Conservation (phyloP, 2,329 filamentous ascomycete genomes). For the Trichoderma harzianum region DNA sequence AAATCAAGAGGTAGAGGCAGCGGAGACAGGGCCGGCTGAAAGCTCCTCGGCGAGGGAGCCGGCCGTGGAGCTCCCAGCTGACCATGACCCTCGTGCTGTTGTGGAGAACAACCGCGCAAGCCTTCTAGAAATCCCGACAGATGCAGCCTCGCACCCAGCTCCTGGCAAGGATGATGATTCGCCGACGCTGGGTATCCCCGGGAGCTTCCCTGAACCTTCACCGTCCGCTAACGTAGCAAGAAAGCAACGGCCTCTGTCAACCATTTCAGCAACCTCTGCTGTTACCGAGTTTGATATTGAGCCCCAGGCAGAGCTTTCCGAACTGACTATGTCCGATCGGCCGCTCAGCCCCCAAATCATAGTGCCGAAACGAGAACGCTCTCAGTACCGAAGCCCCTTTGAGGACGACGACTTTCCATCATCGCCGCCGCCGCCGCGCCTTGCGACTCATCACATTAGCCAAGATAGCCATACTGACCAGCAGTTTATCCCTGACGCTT, state of each 20-base stretch:
- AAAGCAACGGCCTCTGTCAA: constrained; percentile 51
- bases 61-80: constrained; percentile 1
- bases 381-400: constrained; percentile 51
- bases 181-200: constrained; percentile 64
- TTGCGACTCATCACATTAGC: constrained; percentile 15
- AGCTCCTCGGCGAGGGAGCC: neutral
- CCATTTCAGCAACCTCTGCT: constrained; percentile 56
- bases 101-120: neutral
- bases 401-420: constrained; percentile 39
- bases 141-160: constrained; percentile 5
- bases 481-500: constrained; percentile 29
- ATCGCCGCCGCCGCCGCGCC: constrained; percentile 18
- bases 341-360: constrained; percentile 30
- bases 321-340: constrained; percentile 32
- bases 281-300: constrained; percentile 73
- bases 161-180: constrained; percentile 47
- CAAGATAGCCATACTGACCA: constrained; percentile 11
- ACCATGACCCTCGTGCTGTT: neutral
- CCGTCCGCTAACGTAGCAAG: constrained; percentile 35
- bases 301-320: constrained; percentile 56
- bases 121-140: constrained; percentile 19
- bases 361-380: constrained; percentile 29
- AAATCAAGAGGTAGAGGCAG: neutral
- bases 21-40: neutral
- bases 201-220: constrained; percentile 51